Percentiles rank a stretch among this genome's conserved stretches.
These are phyloP conservation scores for Boeremia exigua DNA, from an alignment of 2,329 filamentous ascomycete species.

Conservation along the genomic window DNA sequence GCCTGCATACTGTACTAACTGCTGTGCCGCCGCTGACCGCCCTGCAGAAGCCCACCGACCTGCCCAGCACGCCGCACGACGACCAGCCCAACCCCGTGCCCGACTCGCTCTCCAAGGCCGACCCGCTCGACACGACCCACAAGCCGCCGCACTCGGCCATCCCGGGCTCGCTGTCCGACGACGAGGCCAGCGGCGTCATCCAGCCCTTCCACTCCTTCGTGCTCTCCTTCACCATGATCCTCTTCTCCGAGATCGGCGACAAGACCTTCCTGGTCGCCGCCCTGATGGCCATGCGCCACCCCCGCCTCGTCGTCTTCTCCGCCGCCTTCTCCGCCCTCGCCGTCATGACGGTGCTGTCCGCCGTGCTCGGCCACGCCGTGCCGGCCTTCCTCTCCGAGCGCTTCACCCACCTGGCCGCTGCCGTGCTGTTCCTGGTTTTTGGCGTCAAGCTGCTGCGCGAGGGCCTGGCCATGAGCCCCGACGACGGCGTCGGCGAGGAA, in stretches of 20 bases:
- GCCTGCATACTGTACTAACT: slow-evolving; percentile 5
- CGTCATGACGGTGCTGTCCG: slow-evolving; percentile 93
- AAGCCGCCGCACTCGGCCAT: slow-evolving; percentile 23
- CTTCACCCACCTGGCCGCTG: slow-evolving; percentile 87
- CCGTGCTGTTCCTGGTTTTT: slow-evolving; percentile 86
- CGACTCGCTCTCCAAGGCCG: slow-evolving; percentile 66
- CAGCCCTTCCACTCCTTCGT: slow-evolving; percentile 86
- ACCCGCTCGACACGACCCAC: slow-evolving; percentile 54
- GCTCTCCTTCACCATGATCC: slow-evolving; percentile 94
- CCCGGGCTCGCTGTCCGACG: slow-evolving; percentile 44
- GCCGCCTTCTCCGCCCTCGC: slow-evolving; percentile 92
- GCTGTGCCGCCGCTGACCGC: slow-evolving; percentile 18
- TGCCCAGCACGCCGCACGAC: slow-evolving; percentile 75
- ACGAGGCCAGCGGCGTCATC: slow-evolving; percentile 67
- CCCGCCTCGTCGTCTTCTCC: slow-evolving; percentile 89
- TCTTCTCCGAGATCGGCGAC: slow-evolving; percentile 96
- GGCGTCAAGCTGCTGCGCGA: slow-evolving; percentile 84
- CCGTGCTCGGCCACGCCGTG: slow-evolving; percentile 88
- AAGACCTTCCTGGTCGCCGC: slow-evolving; percentile 98
- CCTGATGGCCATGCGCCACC: slow-evolving; percentile 99
- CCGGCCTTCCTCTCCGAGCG: slow-evolving; percentile 87
- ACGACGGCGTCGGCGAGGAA: slow-evolving; percentile 93
- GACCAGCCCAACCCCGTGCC: slow-evolving; percentile 75
- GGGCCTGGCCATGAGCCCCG: slow-evolving; percentile 84
- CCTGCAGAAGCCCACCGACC: slow-evolving; percentile 75